Percentiles rank a stretch among this genome's conserved stretches.
Conservation (phyloP, 495 filamentous ascomycete genomes). For the Aspergillus taichungensis region DNA sequence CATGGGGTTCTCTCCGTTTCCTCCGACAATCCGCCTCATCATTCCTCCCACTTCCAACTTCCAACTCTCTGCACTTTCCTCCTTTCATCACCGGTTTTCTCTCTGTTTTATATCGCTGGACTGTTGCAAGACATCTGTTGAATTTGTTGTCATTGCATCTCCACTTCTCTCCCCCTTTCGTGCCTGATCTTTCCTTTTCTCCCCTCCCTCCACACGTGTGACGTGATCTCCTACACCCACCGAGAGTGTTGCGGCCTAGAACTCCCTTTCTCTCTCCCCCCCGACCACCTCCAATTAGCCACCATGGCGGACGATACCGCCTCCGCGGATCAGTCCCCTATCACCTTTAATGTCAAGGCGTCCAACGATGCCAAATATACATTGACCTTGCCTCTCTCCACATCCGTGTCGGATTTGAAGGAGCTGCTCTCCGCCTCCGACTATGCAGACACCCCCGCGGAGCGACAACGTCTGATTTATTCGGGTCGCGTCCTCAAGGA, state of each 20-base stretch:
- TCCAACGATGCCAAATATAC: slow-evolving; percentile 77
- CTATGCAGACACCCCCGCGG: slow-evolving; percentile 74
- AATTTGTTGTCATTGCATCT: not conserved
- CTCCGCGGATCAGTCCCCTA: slow-evolving; percentile 39
- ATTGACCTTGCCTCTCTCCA: slow-evolving; percentile 68
- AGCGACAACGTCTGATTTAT: slow-evolving; percentile 91
- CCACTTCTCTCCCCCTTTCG: not conserved
- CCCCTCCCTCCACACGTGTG: slow-evolving; percentile 2
- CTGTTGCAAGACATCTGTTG: no score
- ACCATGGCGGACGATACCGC: slow-evolving; percentile 42
- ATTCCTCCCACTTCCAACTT: not conserved
- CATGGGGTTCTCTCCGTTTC: slow-evolving; percentile 37
- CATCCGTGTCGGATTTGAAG: slow-evolving; percentile 79
- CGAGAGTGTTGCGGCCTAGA: not conserved
- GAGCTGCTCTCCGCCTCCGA: slow-evolving; percentile 69
- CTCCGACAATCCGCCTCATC: not conserved
- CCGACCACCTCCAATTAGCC: slow-evolving; percentile 7
- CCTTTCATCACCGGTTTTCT: not conserved
- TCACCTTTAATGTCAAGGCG: slow-evolving; percentile 94
- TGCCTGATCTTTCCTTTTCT: not conserved
- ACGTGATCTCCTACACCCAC: slow-evolving; percentile 3
- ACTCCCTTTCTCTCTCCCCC: slow-evolving; percentile 4
- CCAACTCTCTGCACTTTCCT: not conserved
- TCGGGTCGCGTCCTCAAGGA: slow-evolving; percentile 96
- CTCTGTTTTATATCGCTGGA: no score